Evolutionary conservation across 23 red algal genomes (phyloP).

Genomic region (Gracilaria domingensis): DNA sequence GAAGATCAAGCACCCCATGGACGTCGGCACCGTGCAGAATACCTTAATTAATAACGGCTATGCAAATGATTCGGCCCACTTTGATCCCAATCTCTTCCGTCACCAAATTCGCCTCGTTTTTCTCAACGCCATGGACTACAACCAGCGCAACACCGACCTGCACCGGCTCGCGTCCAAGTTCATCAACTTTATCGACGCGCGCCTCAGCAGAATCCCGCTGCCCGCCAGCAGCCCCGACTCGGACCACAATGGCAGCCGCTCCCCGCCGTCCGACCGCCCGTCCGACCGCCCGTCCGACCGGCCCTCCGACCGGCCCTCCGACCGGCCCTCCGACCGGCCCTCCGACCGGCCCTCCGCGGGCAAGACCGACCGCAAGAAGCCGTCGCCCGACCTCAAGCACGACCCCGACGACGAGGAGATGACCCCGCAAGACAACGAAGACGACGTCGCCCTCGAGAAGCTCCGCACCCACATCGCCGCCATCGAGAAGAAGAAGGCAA

Average conservation of each 20-base stretch:
- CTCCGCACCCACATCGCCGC: constrained; percentile 22
- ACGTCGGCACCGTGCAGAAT: constrained; percentile 86
- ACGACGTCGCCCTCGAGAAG: constrained; percentile 1
- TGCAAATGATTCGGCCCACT: constrained; percentile 15
- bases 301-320: no score
- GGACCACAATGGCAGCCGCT: neutral
- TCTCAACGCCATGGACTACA: constrained; percentile 94
- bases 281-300: neutral
- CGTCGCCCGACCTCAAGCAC: neutral
- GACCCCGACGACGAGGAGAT: constrained; percentile 29
- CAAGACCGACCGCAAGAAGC: constrained; percentile 16
- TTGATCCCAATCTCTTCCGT: constrained; percentile 75
- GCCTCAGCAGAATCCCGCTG: constrained; percentile 34
- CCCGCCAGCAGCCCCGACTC: neutral
- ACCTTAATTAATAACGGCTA: constrained; percentile 51
- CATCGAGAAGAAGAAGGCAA: constrained; percentile 33
- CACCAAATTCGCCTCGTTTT: constrained; percentile 87
- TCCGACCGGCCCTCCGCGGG: neutral
- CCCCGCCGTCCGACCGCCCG: neutral
- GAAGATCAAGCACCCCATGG: constrained; percentile 93
- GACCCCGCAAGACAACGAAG: constrained; percentile 28
- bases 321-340: neutral
- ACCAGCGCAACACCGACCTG: constrained; percentile 62
- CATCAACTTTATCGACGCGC: constrained; percentile 44
- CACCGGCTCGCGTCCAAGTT: constrained; percentile 46